Percentiles rank a stretch among this genome's conserved stretches.
These are phyloP conservation scores for Psilocybe tampanensis DNA, from an alignment of 768 basidiomycete genomes.

Conservation along the genomic window DNA sequence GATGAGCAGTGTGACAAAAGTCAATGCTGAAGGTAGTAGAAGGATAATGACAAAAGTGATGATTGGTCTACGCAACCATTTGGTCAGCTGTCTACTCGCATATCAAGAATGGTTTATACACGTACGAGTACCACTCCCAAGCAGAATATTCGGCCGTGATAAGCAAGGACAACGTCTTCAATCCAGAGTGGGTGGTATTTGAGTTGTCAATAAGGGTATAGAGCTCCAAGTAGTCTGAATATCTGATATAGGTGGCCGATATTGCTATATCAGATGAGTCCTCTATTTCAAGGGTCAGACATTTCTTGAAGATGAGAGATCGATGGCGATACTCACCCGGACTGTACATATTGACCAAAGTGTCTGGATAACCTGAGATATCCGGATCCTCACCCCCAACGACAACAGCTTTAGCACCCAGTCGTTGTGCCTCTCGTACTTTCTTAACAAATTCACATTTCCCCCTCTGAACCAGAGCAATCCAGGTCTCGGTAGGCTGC, in stretches of 20 bases:
- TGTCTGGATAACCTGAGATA: slow-evolving; percentile 67
- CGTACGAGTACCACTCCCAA: slow-evolving; percentile 94
- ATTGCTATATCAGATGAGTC: slow-evolving; percentile 86
- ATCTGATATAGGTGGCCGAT: slow-evolving; percentile 87
- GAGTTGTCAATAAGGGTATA: slow-evolving; percentile 69
- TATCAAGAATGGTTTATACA: slow-evolving; percentile 18
- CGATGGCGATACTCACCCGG: slow-evolving; percentile 56
- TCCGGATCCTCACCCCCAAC: slow-evolving; percentile 83
- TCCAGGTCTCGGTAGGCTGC: slow-evolving; percentile 77
- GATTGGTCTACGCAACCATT: slow-evolving; percentile 68
- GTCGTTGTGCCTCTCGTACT: slow-evolving; percentile 67
- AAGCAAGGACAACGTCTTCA: slow-evolving; percentile 73
- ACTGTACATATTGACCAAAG: slow-evolving; percentile 90
- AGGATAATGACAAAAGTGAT: slow-evolving; percentile 87
- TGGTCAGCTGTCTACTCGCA: slow-evolving; percentile 6
- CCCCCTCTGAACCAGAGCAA: slow-evolving; percentile 90
- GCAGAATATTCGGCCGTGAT: slow-evolving; percentile 80
- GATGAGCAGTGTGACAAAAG: slow-evolving; percentile 85
- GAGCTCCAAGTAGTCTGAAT: slow-evolving; percentile 76
- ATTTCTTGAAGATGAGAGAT: slow-evolving; percentile 5
- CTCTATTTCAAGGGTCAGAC: slow-evolving; percentile 41
- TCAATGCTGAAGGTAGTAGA: slow-evolving; percentile 86
- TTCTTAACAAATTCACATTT: slow-evolving; percentile 91
- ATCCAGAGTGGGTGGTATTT: slow-evolving; percentile 78
- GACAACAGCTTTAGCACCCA: slow-evolving; percentile 89